A percentile compares a stretch with the other conserved stretches of the same genome.
Evolutionary conservation across 495 filamentous ascomycete genomes (phyloP).

Genomic region (Annulohypoxylon stygium): DNA sequence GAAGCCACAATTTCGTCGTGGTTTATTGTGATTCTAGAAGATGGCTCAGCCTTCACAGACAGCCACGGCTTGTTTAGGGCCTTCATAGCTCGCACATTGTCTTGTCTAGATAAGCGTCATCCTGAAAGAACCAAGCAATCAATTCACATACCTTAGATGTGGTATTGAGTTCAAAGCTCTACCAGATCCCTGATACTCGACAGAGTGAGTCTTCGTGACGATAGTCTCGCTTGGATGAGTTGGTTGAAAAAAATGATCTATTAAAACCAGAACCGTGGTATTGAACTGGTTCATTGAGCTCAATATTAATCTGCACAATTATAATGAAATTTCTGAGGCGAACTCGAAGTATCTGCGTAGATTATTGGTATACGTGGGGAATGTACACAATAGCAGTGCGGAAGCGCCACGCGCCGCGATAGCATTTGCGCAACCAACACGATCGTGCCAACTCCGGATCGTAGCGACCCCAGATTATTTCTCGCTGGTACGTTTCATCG

Average conservation of each 20-base stretch:
- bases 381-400: neutral
- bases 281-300: neutral
- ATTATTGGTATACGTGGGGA: neutral
- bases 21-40: neutral
- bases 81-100: neutral
- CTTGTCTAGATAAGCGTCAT: neutral
- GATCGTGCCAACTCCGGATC: neutral
- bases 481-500: neutral
- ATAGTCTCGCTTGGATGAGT: neutral
- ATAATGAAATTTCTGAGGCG: neutral
- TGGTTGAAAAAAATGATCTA: neutral
- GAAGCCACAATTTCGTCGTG: neutral
- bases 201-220: neutral
- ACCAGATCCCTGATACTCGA: neutral
- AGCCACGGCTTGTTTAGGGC: neutral
- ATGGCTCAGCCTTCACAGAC: neutral
- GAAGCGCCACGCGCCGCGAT: neutral
- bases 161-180: neutral
- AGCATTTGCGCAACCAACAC: neutral
- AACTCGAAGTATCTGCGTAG: neutral
- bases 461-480: conserved; percentile 8
- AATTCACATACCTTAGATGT: neutral
- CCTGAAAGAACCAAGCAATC: neutral
- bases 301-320: neutral
- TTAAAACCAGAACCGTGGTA: neutral